These are phyloP conservation scores for Phytomonas sp. DNA, from an alignment of 208 protist species.

Conservation along the genomic window DNA sequence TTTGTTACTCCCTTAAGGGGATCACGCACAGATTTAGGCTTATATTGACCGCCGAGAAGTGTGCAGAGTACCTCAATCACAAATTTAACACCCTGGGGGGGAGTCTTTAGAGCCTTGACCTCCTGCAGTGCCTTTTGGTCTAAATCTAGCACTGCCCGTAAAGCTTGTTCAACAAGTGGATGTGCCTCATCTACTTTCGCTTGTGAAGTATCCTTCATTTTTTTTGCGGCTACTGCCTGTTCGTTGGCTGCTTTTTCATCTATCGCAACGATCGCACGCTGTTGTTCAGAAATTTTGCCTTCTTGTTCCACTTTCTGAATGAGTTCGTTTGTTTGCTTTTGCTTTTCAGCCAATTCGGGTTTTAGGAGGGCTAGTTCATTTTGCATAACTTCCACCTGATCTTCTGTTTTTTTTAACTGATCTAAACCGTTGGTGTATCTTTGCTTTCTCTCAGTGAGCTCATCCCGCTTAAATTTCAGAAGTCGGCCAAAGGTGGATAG, in stretches of 20 bases:
- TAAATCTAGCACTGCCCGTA: constrained; percentile 88
- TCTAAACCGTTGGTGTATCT: constrained; percentile 86
- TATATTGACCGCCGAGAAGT: constrained; percentile 78
- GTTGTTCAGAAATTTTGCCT: constrained; percentile 80
- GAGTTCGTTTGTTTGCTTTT: constrained; percentile 83
- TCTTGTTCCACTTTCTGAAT: constrained; percentile 83
- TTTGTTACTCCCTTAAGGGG: constrained; percentile 74
- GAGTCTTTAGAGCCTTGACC: constrained; percentile 93
- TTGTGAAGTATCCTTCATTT: constrained; percentile 94
- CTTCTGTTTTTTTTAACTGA: constrained; percentile 87
- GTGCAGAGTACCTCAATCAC: constrained; percentile 90
- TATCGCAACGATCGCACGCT: constrained; percentile 76
- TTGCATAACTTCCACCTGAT: constrained; percentile 94
- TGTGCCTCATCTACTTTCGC: constrained; percentile 93
- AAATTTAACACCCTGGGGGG: constrained; percentile 93
- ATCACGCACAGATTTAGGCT: constrained; percentile 80
- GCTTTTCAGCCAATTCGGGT: constrained; percentile 87
- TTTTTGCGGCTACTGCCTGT: constrained; percentile 85
- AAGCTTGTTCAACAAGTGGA: constrained; percentile 91
- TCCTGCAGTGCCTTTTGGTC: constrained; percentile 93
- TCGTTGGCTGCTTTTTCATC: constrained; percentile 88
- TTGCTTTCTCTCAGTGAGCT: constrained; percentile 80
- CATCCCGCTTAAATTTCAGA: constrained; percentile 70
- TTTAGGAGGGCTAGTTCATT: constrained; percentile 85
- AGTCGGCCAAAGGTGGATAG: constrained; percentile 89